Percentiles rank a stretch among this genome's conserved stretches.
phyloP scores from a whole-genome alignment of 1,139 yeast genomes.

The Hemisphaericaspora xylofermentans region DNA sequence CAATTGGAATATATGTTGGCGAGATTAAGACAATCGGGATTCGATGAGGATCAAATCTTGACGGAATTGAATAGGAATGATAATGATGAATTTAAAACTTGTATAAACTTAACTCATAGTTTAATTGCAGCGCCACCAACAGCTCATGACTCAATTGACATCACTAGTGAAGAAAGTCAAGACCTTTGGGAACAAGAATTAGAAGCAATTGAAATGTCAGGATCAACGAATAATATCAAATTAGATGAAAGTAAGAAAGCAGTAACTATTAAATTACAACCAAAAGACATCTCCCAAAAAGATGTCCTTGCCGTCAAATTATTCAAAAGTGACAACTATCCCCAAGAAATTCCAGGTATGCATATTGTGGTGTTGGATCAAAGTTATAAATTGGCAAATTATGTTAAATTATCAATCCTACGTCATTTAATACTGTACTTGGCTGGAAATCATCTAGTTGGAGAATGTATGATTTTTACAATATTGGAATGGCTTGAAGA shows the following conservation, averaged over 20 bases:
- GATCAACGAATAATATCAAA: conserved; percentile 25
- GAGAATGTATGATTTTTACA: conserved; percentile 66
- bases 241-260: conserved; percentile 23
- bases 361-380: conserved; percentile 50
- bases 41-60: conserved; percentile 62
- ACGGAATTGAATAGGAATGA: conserved; percentile 42
- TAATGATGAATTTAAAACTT: conserved; percentile 51
- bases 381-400: conserved; percentile 61
- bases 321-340: conserved; percentile 55
- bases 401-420: conserved; percentile 66
- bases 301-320: conserved; percentile 48
- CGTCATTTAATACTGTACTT: conserved; percentile 46
- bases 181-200: conserved; percentile 75
- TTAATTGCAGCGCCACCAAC: conserved; percentile 21
- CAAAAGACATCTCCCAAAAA: conserved; percentile 24
- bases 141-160: background rate
- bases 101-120: conserved; percentile 49
- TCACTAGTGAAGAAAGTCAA: conserved; percentile 19
- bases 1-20: conserved; percentile 46
- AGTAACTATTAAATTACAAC: conserved; percentile 32
- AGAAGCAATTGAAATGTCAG: conserved; percentile 63
- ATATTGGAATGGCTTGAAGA: conserved; percentile 76
- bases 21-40: conserved; percentile 65
- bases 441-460: conserved; percentile 44
- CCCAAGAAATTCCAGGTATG: conserved; percentile 61